Base-by-base conservation (phyloP, 2,329 filamentous ascomycete species). In the Huntiella bhutanensis region DNA sequence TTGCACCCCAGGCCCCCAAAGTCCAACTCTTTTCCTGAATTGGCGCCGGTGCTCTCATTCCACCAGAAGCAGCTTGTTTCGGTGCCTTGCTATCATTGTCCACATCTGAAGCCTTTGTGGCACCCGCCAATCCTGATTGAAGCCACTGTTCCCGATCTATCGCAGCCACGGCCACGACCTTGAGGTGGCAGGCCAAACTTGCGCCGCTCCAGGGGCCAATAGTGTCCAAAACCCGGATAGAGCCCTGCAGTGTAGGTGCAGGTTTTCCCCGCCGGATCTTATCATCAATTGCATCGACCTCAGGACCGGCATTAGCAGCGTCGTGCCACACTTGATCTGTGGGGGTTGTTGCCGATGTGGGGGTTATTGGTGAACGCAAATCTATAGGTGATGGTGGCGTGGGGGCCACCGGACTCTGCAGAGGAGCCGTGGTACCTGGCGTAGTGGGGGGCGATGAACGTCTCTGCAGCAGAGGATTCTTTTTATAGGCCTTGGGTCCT, bases 201-300 rank as follows among this genome's bases (percentile, higher is more conserved):
- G 76, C 82, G 8, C 82, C 82, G 15, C 73, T 71, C 81, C 82
- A 88, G 2, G 81, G 65, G 0, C 82, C 82, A 1, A 87, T 61
- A 1, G 77, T 77, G 51, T 82, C 75, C 2, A 85, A 63, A 2
- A 71, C 77, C 19, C 82, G 69, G 35, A 86, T 63, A 22, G 67
- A 62, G 2, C 80, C 80, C 35, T 73, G 70, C 1, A 74, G 56
- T 17, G 42, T 16, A 11, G 45, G 41, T 10, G 35, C 13, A 16
- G 44, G 43, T 28, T 50, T 64, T 10, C 64, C 57, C 48, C 55
- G 67, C 51, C 70, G 63, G 50, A 80, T 61, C 50, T 73, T 69
- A 28, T 69, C 63, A 39, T 77, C 73, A 37, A 83, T 72, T 0
- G 65, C 65, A 55, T 81, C 75, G 1, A 56, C 51, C 44, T 75